These are phyloP conservation scores for Globisporangium radiosum DNA, from an alignment of 352 stramenopile species.

Conservation along the genomic window DNA sequence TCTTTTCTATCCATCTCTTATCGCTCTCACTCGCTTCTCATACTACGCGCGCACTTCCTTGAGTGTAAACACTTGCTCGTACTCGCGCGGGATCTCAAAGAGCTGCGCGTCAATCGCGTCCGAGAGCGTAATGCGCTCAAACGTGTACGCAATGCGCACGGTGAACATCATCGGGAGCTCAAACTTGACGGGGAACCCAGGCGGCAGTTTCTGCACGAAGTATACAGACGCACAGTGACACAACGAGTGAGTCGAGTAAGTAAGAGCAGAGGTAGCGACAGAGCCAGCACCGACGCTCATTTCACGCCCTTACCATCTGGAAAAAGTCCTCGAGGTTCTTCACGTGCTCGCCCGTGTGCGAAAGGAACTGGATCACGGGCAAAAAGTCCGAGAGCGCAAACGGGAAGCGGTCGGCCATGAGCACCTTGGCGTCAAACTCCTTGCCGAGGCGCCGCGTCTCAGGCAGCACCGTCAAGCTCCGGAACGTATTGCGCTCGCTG, in stretches of 20 bases:
- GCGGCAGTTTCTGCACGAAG: slow-evolving; percentile 54
- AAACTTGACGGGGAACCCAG: slow-evolving; percentile 76
- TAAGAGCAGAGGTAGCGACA: too few relatives aligned
- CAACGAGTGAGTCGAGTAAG: neutral
- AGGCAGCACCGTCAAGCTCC: slow-evolving; percentile 57
- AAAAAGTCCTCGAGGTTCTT: slow-evolving; percentile 84
- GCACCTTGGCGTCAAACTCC: slow-evolving; percentile 72
- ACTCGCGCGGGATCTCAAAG: slow-evolving; percentile 51
- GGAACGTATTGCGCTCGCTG: slow-evolving; percentile 45
- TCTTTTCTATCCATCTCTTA: too few relatives aligned
- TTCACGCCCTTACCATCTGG: slow-evolving; percentile 43
- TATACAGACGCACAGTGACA: neutral
- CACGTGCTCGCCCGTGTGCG: slow-evolving; percentile 65
- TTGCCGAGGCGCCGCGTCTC: slow-evolving; percentile 34
- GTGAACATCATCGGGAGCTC: slow-evolving; percentile 82
- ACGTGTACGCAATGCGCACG: slow-evolving; percentile 74
- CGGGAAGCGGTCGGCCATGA: slow-evolving; percentile 75
- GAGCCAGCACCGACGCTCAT: neutral
- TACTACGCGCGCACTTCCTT: slow-evolving; percentile 42
- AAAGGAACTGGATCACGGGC: slow-evolving; percentile 72
- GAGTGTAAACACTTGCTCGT: slow-evolving; percentile 46
- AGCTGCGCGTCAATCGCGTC: slow-evolving; percentile 36
- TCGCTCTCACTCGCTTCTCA: too few relatives aligned
- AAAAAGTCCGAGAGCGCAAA: slow-evolving; percentile 67
- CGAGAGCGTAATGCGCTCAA: slow-evolving; percentile 59